Base-by-base conservation (phyloP, 805 yeast genomes). In the Candida andamanensis region DNA sequence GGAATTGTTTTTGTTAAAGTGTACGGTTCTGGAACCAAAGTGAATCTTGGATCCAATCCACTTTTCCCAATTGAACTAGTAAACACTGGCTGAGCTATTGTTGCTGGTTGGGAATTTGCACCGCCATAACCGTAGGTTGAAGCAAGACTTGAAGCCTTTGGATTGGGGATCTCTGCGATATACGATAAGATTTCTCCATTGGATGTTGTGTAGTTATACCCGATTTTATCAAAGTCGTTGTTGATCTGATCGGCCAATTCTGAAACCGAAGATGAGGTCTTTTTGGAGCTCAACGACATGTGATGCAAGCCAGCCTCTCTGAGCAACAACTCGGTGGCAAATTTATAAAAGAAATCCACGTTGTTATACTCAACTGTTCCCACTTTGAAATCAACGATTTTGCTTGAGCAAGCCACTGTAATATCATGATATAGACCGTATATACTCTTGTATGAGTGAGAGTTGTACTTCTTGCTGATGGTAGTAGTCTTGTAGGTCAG, bases 21-120 rank as follows among this genome's bases (percentile, higher is more conserved):
- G 48, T 84, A 80, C 10, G 80, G 79, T 18, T 78, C 79, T 7
- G 85, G 85, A 4, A 83, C 69, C 2, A 70, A 59, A 2, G 83
- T 74, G 30, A 76, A 78, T 40, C 95, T 75, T 27, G 79, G 74
- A 51, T 92, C 97, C 32, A 87, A 58, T 14, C 72, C 62, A 0
- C 97, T 85, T 46, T 76, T 81, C 17, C 74, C 69, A 20, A 74
- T 69, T 22, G 80, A 58, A 0, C 95, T 80, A 5, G 95, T 72
- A 51, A 92, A 90, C 30, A 92, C 63, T 10, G 96, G 95, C 17
- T 75, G 68, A 24, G 80, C 86, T 25, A 73, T 72, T 13, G 74
- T 72, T 3, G 82, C 76, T 5, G 46, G 50, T 16, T 46, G 43
- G 17, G 45, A 47, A 15, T 35, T 28, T 9, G 24, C 26, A 28